Evolutionary conservation across 2,329 filamentous ascomycete species (phyloP).

Genomic region (Clonostachys solani): DNA sequence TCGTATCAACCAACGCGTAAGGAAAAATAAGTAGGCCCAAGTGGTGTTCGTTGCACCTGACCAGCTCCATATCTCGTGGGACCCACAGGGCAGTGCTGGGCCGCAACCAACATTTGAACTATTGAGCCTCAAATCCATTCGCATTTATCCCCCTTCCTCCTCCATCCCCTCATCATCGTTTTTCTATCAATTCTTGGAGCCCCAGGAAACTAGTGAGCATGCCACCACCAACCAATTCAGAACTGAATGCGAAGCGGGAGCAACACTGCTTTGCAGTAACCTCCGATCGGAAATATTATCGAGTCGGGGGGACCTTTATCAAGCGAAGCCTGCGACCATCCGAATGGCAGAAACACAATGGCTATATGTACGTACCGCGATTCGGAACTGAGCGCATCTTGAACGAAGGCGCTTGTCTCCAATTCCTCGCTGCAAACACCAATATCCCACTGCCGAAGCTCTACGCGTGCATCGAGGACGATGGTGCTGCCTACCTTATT

Average conservation of each 20-base stretch:
- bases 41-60: too few species aligned
- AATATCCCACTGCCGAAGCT: conserved; percentile 18
- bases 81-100: too few species aligned
- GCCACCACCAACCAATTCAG: not conserved
- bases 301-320: conserved; percentile 15
- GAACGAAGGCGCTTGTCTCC: conserved; percentile 20
- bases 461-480: conserved; percentile 19
- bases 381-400: conserved; percentile 16
- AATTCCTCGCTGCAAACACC: conserved; percentile 14
- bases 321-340: conserved; percentile 20
- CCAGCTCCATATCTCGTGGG: too few species aligned
- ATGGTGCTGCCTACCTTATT: conserved; percentile 19
- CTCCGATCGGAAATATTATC: conserved; percentile 21
- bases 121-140: too few species aligned
- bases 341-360: conserved; percentile 16
- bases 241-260: conserved; percentile 6
- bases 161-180: too few species aligned
- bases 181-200: too few species aligned
- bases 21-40: too few species aligned
- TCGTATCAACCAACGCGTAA: too few species aligned
- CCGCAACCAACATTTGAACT: too few species aligned
- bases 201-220: not conserved
- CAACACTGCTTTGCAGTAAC: conserved; percentile 15
- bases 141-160: too few species aligned
- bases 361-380: conserved; percentile 18